Evolutionary conservation across 116 monocot genomes (phyloP), one percentile per base, ranked within the genome.

Genomic region (Cymodocea nodosa): DNA sequence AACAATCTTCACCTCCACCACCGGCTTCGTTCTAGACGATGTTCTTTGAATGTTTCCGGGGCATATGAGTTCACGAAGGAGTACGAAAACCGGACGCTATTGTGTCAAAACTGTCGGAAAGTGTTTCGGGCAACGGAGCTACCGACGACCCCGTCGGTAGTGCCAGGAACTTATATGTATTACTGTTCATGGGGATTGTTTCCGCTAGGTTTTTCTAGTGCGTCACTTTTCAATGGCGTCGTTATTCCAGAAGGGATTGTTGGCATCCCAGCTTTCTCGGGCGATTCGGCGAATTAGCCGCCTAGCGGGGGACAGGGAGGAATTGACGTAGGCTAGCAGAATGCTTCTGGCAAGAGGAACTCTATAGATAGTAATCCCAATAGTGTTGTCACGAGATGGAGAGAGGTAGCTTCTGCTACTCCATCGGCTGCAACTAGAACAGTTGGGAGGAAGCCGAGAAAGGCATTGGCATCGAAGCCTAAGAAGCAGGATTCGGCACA

Each of bases 121-220:
- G 40, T 74, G 17, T 92, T 92, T 59, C 17, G 22, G 19, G 92
- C 92, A 9, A 7, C 36, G 23, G 83, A 80, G 83, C 36, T 92
- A 56, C 23, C 71, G 10, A 34, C 72, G 14, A 58, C 73, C 48
- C 92, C 92, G 0, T 71, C 88, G 1, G 37, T 87, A 16, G 92
- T 87, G 35, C 88, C 92, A 0, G 92, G 92, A 2, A 88, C 85
- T 10, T 77, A 85, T 17, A 74, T 70, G 73, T 92, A 92, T 60
- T 85, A 82, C 70, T 87, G 87, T 63, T 76, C 82, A 4, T 92
- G 92, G 92, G 92, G 92, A 0, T 74, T 92, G 68, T 81, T 85
- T 68, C 92, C 92, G 7, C 65, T 92, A 0, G 92, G 92, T 23
- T 83, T 79, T 51, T 71, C 83, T 9, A 70, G 70, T 2, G 66